These are phyloP conservation scores for Solidago caesia DNA, from an alignment of 129 eudicot genomes.

Conservation along the genomic window DNA sequence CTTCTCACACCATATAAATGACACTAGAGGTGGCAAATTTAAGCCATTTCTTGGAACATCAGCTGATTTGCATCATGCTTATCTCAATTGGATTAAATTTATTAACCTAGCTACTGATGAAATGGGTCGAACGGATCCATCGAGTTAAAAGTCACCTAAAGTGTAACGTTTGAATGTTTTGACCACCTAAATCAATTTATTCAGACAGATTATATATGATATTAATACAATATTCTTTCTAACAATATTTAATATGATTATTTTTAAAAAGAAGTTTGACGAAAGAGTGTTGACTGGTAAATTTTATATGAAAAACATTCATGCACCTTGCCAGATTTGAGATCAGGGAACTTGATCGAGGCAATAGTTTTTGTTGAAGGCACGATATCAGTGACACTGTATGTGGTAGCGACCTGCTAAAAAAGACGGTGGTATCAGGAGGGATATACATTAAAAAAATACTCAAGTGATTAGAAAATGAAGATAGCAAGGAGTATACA, in stretches of 20 bases:
- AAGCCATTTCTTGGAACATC: background rate
- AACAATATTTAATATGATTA: background rate
- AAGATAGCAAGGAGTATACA: constrained; percentile 74
- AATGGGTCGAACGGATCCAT: no score
- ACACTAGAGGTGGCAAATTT: constrained; percentile 2
- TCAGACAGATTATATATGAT: background rate
- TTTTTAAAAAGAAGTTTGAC: background rate
- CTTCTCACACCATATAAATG: background rate
- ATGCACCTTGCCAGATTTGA: constrained; percentile 63
- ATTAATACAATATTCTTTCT: background rate
- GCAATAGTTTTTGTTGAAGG: constrained; percentile 80
- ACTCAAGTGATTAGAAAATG: constrained; percentile 14
- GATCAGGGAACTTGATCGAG: constrained; percentile 57
- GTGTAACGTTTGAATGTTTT: no score
- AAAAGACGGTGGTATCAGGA: background rate
- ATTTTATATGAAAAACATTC: background rate
- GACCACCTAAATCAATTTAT: background rate
- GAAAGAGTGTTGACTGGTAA: background rate
- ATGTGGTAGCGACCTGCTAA: constrained; percentile 67
- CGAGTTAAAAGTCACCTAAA: no score
- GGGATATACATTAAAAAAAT: background rate
- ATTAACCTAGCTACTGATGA: no score
- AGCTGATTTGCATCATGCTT: background rate
- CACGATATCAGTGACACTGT: constrained; percentile 47
- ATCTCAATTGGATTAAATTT: background rate